Evolutionary conservation across 345 rosid species (phyloP), one percentile per base, ranked within the genome.

Genomic region (Durio zibethinus): DNA sequence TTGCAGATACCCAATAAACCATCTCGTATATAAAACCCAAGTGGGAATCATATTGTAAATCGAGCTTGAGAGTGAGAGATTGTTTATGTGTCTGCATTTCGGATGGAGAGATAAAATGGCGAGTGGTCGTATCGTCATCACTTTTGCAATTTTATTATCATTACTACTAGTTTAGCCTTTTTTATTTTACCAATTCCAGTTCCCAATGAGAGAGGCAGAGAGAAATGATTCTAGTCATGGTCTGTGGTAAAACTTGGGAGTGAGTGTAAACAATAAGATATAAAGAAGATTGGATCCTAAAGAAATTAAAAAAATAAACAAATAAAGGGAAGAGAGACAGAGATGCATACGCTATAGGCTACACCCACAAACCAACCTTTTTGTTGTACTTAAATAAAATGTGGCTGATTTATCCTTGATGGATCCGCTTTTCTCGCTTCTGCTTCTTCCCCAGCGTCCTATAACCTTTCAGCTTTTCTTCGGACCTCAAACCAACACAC

Each of bases 1-100:
- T 80, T 78, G 74, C 82, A 68, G 89, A 88, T 86, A 85, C 90
- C 90, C 82, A 84, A 63, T 47, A 84, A 78, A 81, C 82, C 63
- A 73, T 68, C 73, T 72, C 73, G 74, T 61, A 76, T 77, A 77
- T 52, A 73, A 79, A 61, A 31, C 7, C 18, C 53, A 36, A 33
- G 67, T 29, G 80, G 81, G 81, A 72, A 78, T 74, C 86, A 78
- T 76, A 66, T 78, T 56, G 67, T 61, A 18, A 77, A 61, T 59
- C 52, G 78, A 76, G 74, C 81, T 42, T 72, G 33, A 4, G 9
- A 7, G 15, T 45, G 40, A 52, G 63, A 53, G 72, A n/a, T 8
- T 62, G 10, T 53, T 29, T 36, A 21, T 78, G 21, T 45, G 21
- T 14, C 2, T 11, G 6, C 20, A 7, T 5, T 3, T 35, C 12